Evolutionary conservation across 352 stramenopile species (phyloP), one percentile per base, ranked within the genome.

Genomic region (Phytophthora meadii): DNA sequence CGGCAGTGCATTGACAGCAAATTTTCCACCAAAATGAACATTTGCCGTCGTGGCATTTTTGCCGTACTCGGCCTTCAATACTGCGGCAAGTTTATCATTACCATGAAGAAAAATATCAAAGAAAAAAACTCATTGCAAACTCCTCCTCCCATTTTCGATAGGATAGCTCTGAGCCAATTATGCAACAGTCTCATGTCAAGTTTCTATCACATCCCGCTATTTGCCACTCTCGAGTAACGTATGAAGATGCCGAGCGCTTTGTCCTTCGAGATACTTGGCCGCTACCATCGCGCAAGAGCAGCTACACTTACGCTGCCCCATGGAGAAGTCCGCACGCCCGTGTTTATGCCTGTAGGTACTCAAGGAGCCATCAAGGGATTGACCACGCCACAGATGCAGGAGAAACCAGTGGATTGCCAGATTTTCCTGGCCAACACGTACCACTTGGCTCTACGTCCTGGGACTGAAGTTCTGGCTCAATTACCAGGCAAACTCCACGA

Each of bases 351-450:
- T 1, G 97, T 99, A 22, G 97, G 97, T 24, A 99, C 97, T 11
- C 98, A 99, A 71, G 97, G 83, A 50, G 97, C 92, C 37, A 93
- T 99, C 61, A 99, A 99, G 73, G 79, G 92, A 37, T 65, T 99
- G 11, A 94, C 95, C 14, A 70, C 88, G 4, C 64, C 77, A 27
- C 88, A 97, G 68, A 90, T 98, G 75, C 54, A 81, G 25, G 56
- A 73, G 19, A 59, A 77, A 39, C 78, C 83, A 6, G 79, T 96
- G 50, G 66, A 90, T 44, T 94, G 84, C 54, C 69, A 97, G 70
- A 98, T 99, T 41, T 91, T 99, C 72, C 78, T 99, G 12, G 90
- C 87, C 48, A 99, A 99, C 77, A 99, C 97, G 8, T 99, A 99
- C 77, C 97, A 99, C 79, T 82, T 99, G 53, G 95, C 92, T 6